Conservation (phyloP, 2,329 filamentous ascomycete species). For the Diaporthe ilicicola region DNA sequence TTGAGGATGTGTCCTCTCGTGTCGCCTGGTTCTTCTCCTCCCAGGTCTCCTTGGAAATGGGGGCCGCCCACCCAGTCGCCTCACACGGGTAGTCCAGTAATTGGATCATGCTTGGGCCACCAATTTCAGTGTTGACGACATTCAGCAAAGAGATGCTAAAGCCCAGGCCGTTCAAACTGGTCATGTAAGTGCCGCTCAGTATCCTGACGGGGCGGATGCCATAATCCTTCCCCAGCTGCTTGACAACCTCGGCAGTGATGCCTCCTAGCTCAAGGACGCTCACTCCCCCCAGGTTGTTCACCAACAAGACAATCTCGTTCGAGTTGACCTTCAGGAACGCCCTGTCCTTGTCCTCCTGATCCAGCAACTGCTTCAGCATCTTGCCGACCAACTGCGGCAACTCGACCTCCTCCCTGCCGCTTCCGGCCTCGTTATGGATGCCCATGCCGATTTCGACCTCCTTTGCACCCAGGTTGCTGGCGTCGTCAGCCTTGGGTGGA, state of each 20-base stretch:
- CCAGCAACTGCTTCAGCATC: conserved; percentile 76
- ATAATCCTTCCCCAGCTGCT: conserved; percentile 66
- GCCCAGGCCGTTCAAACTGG: conserved; percentile 77
- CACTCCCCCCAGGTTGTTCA: conserved; percentile 81
- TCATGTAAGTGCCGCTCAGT: conserved; percentile 79
- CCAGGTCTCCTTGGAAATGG: conserved; percentile 71
- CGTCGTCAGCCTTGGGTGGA: conserved; percentile 54
- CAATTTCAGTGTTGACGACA: conserved; percentile 65
- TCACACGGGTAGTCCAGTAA: conserved; percentile 75
- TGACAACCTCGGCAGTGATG: conserved; percentile 73
- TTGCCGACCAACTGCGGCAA: conserved; percentile 64
- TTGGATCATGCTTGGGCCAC: conserved; percentile 70
- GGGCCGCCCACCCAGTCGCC: conserved; percentile 74
- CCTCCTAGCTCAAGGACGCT: conserved; percentile 77
- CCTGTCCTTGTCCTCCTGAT: conserved; percentile 72
- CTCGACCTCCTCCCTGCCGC: conserved; percentile 58
- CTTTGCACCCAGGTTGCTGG: conserved; percentile 64
- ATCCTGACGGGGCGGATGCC: conserved; percentile 71
- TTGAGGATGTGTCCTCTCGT: conserved; percentile 48
- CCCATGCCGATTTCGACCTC: conserved; percentile 79
- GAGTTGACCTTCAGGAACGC: conserved; percentile 71
- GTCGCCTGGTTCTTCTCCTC: conserved; percentile 60
- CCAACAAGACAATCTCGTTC: conserved; percentile 71
- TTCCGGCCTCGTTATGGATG: conserved; percentile 77
- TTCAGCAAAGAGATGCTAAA: conserved; percentile 79